Evolutionary conservation across 768 basidiomycete genomes (phyloP).

Genomic region (Gelatoporia subvermispora): DNA sequence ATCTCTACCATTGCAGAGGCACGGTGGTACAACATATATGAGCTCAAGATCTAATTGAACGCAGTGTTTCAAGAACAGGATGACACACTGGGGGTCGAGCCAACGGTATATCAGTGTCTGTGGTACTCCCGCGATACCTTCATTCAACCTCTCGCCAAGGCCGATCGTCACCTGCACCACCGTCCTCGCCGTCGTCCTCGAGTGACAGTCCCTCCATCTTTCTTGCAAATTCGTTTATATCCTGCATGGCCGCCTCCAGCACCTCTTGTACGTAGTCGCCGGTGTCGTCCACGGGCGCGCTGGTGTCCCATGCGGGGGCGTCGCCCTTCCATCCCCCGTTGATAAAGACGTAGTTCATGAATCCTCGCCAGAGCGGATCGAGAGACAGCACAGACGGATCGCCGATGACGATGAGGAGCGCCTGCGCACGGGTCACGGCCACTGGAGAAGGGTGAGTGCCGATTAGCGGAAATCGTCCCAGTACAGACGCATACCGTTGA

Average conservation of each 20-base stretch:
- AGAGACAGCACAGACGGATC: conserved; percentile 53
- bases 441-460: conserved; percentile 31
- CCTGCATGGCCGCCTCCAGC: conserved; percentile 21
- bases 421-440: conserved; percentile 61
- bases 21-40: too few relatives aligned
- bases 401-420: conserved; percentile 58
- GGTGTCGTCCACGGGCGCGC: conserved; percentile 29
- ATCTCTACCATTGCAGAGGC: too few relatives aligned
- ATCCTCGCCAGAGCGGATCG: conserved; percentile 55
- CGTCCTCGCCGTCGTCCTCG: background rate
- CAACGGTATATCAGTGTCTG: too few relatives aligned
- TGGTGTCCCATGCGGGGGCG: conserved; percentile 26
- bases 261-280: conserved; percentile 35
- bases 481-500: conserved; percentile 30
- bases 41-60: too few relatives aligned
- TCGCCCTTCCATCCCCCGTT: conserved; percentile 51
- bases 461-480: conserved; percentile 17
- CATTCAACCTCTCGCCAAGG: background rate
- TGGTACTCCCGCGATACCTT: too few relatives aligned
- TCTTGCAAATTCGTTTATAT: conserved; percentile 25
- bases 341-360: conserved; percentile 51
- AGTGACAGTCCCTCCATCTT: background rate
- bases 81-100: too few relatives aligned
- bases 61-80: too few relatives aligned
- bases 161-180: background rate